phyloP scores from a whole-genome alignment of 306 rosid species.

The Prosopis cineraria region DNA sequence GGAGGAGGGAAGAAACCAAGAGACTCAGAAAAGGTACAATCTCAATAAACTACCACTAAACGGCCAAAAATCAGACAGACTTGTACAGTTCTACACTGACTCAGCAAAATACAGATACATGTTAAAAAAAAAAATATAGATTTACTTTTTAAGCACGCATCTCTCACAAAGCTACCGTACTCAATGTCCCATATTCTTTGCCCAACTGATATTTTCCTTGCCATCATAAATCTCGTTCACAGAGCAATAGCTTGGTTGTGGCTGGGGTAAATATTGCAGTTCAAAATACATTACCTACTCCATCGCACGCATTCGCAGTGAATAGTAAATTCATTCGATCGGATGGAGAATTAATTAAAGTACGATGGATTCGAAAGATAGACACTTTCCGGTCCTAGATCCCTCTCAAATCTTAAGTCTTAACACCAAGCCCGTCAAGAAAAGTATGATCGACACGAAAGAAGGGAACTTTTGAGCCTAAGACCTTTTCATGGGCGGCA shows the following conservation, averaged over 20 bases:
- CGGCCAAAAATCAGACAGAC: neutral
- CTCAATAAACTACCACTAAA: neutral
- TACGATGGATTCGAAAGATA: neutral
- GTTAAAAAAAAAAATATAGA: neutral
- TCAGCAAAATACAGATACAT: neutral
- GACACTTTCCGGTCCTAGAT: neutral
- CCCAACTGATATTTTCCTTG: slow-evolving; percentile 6
- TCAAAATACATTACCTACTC: neutral
- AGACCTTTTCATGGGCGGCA: neutral
- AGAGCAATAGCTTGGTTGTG: neutral
- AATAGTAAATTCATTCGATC: neutral
- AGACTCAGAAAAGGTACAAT: neutral
- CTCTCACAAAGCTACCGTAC: neutral
- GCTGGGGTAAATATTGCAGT: neutral
- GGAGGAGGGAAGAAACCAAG: neutral
- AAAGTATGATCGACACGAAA: neutral
- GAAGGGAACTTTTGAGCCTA: neutral
- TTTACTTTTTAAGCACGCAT: neutral
- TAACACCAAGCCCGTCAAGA: neutral
- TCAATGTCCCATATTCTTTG: neutral
- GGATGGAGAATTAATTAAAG: neutral
- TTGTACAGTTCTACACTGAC: neutral
- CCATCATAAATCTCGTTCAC: neutral
- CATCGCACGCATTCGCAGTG: neutral
- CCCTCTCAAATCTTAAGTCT: neutral